Evolutionary conservation across 441 rosid genomes (phyloP), one percentile per base, ranked within the genome.

Genomic region (Syzygium syzygioides): DNA sequence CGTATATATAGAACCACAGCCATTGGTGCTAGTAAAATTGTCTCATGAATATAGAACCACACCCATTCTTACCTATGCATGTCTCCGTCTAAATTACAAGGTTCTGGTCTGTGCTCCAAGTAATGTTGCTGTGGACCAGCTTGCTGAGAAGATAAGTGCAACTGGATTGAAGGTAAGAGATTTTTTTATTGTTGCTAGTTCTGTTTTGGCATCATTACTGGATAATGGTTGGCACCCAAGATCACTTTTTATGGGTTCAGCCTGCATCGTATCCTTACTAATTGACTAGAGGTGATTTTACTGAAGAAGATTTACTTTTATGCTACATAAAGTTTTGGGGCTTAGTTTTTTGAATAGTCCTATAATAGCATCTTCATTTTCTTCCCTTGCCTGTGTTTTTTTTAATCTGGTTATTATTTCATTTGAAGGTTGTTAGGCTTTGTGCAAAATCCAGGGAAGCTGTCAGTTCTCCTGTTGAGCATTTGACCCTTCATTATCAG

Each of bases 401-500:
- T 48, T 88, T 55, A 55, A 54, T 23, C 55, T 9, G 13, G 56
- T 48, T 68, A 53, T 28, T 55, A 59, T 86, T 25, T 26, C 64
- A 14, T 53, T 41, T 86, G 59, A 90, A 98, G 99, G 99, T 98
- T 90, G 99, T 98, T 91, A 96, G 99, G 88, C 97, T 98, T 55
- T 98, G 99, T 94, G 99, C 99, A 85, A 98, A 98, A 91, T 98
- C 99, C 86, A 96, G 99, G 93, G 99, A 98, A 92, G 98, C 99
- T 90, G 99, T 98, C 20, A 97, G 99, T 91, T 97, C 99, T 89
- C 99, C 99, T 62, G 98, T 98, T 89, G 99, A 98, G 93, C 99
- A 98, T 95, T 94, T 98, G 92, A 98, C 99, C 80, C 98, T 98
- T 90, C 99, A 98, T 90, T 98, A 98, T 94, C 99, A 98, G 99